Conservation (phyloP, 768 basidiomycete genomes). For the Podaxis sp. region DNA sequence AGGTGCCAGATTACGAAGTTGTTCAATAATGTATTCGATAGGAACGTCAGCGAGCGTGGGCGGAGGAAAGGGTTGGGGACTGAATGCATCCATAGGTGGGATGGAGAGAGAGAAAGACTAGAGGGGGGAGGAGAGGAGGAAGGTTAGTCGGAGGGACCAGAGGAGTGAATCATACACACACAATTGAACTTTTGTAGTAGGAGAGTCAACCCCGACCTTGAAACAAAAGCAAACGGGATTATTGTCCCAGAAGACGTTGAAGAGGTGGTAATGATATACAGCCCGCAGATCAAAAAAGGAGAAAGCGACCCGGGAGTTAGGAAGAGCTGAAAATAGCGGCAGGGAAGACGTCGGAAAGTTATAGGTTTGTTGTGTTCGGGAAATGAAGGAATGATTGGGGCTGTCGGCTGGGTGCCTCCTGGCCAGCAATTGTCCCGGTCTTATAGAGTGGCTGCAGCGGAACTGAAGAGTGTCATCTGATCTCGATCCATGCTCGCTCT, state of each 20-base stretch:
- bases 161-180: slow-evolving; percentile 1
- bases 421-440: slow-evolving; percentile 14
- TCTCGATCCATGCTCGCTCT: slow-evolving; percentile 9
- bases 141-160: slow-evolving; percentile 24
- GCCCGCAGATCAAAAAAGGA: slow-evolving; percentile 13
- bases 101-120: slow-evolving; percentile 25
- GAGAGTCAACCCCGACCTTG: slow-evolving; percentile 4
- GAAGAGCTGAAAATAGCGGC: slow-evolving; percentile 18
- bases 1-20: slow-evolving; percentile 64
- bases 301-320: slow-evolving; percentile 7
- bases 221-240: slow-evolving; percentile 16
- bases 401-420: slow-evolving; percentile 6
- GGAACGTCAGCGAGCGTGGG: slow-evolving; percentile 64
- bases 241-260: slow-evolving; percentile 12
- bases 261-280: slow-evolving; percentile 1
- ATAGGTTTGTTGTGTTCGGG: slow-evolving; percentile 6
- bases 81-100: slow-evolving; percentile 39
- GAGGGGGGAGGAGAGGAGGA: slow-evolving; percentile 35
- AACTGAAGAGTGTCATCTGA: slow-evolving; percentile 10
- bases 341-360: slow-evolving; percentile 17
- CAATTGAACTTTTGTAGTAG: slow-evolving; percentile 16
- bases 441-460: slow-evolving; percentile 6
- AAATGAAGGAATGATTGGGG: slow-evolving; percentile 6
- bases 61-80: slow-evolving; percentile 63
- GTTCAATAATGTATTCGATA: slow-evolving; percentile 69